phyloP scores from a whole-genome alignment of 805 yeast genomes.

The Candida germanica region DNA sequence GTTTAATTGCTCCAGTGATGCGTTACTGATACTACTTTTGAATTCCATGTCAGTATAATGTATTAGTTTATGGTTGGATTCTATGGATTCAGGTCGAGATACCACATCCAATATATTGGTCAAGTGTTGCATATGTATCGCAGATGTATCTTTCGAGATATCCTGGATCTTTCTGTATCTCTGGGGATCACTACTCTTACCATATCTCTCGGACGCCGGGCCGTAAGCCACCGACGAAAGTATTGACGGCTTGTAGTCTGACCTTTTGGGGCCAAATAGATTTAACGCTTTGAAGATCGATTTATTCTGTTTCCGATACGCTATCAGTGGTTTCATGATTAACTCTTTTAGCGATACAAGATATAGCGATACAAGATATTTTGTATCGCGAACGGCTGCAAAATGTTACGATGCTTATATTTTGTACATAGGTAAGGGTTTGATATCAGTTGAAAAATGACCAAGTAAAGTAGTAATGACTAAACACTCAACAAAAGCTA shows the following conservation, averaged over 20 bases:
- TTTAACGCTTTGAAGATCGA: conserved; percentile 10
- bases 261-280: conserved; percentile 3
- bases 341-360: no score
- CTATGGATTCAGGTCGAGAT: conserved; percentile 2
- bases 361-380: no score
- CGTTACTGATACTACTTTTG: neutral
- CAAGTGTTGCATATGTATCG: neutral
- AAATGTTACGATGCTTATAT: no score
- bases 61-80: conserved; percentile 1
- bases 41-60: conserved; percentile 4
- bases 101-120: conserved; percentile 3
- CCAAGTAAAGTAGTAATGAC: neutral
- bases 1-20: conserved; percentile 1
- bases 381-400: no score
- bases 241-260: conserved; percentile 31
- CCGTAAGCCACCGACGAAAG: conserved; percentile 31
- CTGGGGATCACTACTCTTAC: conserved; percentile 2
- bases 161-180: neutral
- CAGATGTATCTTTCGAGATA: neutral
- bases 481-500: conserved; percentile 1
- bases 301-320: no score
- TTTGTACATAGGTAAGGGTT: no score
- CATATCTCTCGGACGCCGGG: conserved; percentile 27
- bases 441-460: no score
- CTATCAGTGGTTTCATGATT: no score